A percentile compares a stretch with the other conserved stretches of the same genome.
Evolutionary conservation across 179 eudicot species (phyloP).

Genomic region (Beta corolliflora): DNA sequence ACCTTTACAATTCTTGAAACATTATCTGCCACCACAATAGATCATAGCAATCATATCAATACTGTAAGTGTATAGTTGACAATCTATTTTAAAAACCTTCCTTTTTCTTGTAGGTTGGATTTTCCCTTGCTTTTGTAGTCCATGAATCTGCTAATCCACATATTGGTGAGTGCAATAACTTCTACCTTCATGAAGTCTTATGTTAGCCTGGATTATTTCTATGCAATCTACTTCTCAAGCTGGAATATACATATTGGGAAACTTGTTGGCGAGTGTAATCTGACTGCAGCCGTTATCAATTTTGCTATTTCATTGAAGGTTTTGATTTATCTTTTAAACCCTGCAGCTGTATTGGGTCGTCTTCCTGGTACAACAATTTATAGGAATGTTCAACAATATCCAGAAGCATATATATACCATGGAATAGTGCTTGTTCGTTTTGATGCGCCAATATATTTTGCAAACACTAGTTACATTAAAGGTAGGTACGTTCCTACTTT

Average conservation of each 20-base stretch:
- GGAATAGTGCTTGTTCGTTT: conserved; percentile 93
- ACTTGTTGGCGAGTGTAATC: not conserved
- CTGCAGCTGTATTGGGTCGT: conserved; percentile 95
- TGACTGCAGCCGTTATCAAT: not conserved
- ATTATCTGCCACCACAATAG: no score
- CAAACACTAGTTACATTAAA: conserved; percentile 88
- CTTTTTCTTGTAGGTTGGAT: conserved; percentile 66
- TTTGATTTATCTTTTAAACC: conserved; percentile 3
- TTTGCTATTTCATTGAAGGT: not conserved
- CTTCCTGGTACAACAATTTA: conserved; percentile 97
- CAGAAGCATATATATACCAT: conserved; percentile 87
- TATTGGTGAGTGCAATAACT: conserved; percentile 59
- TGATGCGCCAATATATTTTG: conserved; percentile 99
- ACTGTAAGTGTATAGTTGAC: not conserved
- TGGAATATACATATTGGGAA: not conserved
- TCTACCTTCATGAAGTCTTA: not conserved
- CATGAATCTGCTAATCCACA: conserved; percentile 99
- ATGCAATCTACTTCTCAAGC: not conserved
- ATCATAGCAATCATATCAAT: no score
- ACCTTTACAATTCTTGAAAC: no score
- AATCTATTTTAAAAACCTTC: not conserved
- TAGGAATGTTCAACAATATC: conserved; percentile 87
- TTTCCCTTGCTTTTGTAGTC: conserved; percentile 94
- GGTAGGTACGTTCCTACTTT: conserved; percentile 55
- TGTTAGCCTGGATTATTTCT: conserved; percentile 1